Conservation (phyloP, 306 rosid genomes). For the Boehmeria nivea region DNA sequence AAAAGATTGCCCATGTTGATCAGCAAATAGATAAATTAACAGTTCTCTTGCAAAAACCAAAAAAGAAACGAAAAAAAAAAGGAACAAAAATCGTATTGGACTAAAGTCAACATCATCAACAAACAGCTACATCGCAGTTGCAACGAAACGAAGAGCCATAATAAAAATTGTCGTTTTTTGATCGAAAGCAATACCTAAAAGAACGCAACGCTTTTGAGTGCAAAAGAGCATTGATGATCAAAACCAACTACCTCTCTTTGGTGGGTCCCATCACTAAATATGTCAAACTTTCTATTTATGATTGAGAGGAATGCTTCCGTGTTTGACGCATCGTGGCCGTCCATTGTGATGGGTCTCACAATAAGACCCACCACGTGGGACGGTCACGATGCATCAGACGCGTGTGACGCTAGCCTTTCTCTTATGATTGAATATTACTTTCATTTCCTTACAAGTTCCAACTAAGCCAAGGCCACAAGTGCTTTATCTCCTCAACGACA, state of each 20-base stretch:
- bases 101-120: not conserved
- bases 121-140: not conserved
- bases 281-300: constrained; percentile 3
- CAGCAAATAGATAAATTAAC: not conserved
- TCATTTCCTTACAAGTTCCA: no score
- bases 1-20: no score
- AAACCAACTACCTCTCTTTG: not conserved
- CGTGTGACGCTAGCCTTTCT: no score
- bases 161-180: not conserved
- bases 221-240: not conserved
- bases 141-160: not conserved
- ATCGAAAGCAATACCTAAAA: not conserved
- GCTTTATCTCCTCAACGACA: constrained; percentile 5
- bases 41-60: no score
- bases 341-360: no score
- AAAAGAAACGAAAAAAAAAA: not conserved
- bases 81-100: not conserved
- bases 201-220: not conserved
- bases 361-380: no score
- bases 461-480: no score
- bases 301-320: no score
- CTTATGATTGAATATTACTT: no score
- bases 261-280: not conserved
- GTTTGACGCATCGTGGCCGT: no score
- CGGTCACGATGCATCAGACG: no score